Conservation (phyloP, 306 rosid species). For the Sesbania bispinosa region DNA sequence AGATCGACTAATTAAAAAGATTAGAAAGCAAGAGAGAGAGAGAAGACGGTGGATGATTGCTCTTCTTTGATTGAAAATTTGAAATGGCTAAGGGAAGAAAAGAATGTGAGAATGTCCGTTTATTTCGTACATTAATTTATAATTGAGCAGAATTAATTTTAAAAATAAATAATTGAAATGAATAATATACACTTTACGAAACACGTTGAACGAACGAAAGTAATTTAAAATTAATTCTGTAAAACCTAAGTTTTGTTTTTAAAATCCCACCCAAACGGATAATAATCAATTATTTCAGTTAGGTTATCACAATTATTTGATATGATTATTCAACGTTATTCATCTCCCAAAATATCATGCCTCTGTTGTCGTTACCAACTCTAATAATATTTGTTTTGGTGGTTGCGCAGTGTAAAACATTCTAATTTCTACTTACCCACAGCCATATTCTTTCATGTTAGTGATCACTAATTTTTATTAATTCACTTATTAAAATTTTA, state of each 20-base stretch:
- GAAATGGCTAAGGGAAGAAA: constrained; percentile 13
- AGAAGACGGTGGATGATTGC: background rate
- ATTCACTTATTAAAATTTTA: no score
- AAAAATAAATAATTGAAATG: no score
- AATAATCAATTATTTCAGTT: constrained; percentile 14
- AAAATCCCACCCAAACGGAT: no score
- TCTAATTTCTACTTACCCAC: background rate
- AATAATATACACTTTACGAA: no score
- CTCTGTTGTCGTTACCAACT: background rate
- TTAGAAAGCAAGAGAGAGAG: background rate
- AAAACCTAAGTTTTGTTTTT: no score
- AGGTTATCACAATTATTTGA: background rate
- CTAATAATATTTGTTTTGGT: background rate
- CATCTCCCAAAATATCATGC: background rate
- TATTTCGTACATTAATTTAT: no score
- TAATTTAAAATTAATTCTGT: no score
- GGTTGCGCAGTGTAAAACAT: background rate
- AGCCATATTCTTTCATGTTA: no score
- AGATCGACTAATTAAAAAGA: no score
- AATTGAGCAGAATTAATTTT: no score
- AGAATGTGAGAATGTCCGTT: constrained; percentile 13
- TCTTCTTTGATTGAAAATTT: background rate
- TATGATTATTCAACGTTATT: background rate
- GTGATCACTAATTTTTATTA: no score
- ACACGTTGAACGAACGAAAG: no score